phyloP scores from a whole-genome alignment of 352 stramenopile species.

The Phytopythium mirpurense region DNA sequence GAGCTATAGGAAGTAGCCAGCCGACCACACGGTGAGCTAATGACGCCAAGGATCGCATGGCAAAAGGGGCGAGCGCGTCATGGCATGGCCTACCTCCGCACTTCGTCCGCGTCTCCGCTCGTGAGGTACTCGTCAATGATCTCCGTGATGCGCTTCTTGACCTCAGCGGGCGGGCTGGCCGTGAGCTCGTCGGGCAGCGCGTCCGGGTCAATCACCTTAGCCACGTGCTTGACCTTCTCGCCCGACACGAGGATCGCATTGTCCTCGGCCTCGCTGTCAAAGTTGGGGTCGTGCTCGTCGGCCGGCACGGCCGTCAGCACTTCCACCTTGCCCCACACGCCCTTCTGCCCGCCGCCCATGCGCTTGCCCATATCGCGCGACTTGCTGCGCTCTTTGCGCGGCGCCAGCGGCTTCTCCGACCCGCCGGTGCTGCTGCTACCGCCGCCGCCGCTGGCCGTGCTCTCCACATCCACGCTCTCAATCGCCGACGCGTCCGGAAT shows the following conservation, averaged over 20 bases:
- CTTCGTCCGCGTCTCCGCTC: conserved; percentile 87
- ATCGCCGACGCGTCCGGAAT: conserved; percentile 4
- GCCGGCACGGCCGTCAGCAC: conserved; percentile 53
- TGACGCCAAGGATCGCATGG: neutral
- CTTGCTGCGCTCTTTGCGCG: conserved; percentile 81
- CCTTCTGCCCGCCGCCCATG: conserved; percentile 86
- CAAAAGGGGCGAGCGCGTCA: too few species aligned
- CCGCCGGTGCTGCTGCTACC: conserved; percentile 13
- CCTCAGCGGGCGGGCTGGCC: conserved; percentile 58
- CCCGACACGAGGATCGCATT: conserved; percentile 85
- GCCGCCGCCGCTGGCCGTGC: conserved; percentile 7
- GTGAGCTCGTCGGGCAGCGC: conserved; percentile 66
- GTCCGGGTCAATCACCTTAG: conserved; percentile 53
- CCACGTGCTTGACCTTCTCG: conserved; percentile 22
- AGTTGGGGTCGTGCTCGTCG: conserved; percentile 92
- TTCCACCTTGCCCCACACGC: conserved; percentile 75
- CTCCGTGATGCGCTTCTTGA: conserved; percentile 90
- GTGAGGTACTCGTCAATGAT: conserved; percentile 89
- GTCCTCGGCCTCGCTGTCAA: conserved; percentile 88
- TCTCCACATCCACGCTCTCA: neutral
- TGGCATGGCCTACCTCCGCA: conserved; percentile 38
- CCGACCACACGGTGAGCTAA: too few species aligned
- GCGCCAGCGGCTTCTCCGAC: conserved; percentile 45
- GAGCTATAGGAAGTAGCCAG: too few species aligned
- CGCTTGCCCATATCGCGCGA: conserved; percentile 80